phyloP scores from a whole-genome alignment of 2,329 filamentous ascomycete genomes.

The Escovopsis sp. region DNA sequence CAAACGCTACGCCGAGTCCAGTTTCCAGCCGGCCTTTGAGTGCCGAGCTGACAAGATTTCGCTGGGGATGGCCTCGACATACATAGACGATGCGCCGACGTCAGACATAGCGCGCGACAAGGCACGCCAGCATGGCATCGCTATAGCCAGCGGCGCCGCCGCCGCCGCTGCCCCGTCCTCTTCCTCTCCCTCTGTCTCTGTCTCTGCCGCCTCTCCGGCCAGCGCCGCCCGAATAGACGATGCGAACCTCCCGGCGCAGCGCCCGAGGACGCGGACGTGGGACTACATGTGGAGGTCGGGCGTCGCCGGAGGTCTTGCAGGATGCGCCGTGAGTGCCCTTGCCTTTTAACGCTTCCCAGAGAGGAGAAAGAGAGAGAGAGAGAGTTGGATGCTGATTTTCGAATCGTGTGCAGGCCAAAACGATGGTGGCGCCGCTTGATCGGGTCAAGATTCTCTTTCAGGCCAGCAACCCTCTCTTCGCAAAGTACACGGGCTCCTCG shows the following conservation, averaged over 20 bases:
- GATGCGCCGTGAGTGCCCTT: constrained; percentile 60
- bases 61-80: constrained; percentile 38
- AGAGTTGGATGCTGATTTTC: constrained; percentile 5
- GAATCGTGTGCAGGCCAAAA: constrained; percentile 57
- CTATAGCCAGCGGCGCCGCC: constrained; percentile 8
- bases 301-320: constrained; percentile 76
- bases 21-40: background rate
- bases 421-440: constrained; percentile 86
- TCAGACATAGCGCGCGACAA: constrained; percentile 31
- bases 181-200: too few species aligned
- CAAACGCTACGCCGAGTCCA: constrained; percentile 5
- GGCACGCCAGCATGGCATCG: constrained; percentile 14
- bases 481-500: constrained; percentile 86
- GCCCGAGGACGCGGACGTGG: constrained; percentile 43
- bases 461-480: constrained; percentile 82
- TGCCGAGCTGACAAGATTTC: background rate
- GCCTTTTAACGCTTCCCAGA: background rate
- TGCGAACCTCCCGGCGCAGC: constrained; percentile 27
- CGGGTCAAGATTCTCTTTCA: constrained; percentile 98
- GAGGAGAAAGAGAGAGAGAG: too few species aligned
- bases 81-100: constrained; percentile 44
- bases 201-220: too few species aligned
- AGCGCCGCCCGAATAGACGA: constrained; percentile 8
- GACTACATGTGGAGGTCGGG: constrained; percentile 78
- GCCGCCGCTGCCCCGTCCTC: constrained; percentile 3